phyloP scores from a whole-genome alignment of 129 eudicot genomes.

The Escallonia rubra region DNA sequence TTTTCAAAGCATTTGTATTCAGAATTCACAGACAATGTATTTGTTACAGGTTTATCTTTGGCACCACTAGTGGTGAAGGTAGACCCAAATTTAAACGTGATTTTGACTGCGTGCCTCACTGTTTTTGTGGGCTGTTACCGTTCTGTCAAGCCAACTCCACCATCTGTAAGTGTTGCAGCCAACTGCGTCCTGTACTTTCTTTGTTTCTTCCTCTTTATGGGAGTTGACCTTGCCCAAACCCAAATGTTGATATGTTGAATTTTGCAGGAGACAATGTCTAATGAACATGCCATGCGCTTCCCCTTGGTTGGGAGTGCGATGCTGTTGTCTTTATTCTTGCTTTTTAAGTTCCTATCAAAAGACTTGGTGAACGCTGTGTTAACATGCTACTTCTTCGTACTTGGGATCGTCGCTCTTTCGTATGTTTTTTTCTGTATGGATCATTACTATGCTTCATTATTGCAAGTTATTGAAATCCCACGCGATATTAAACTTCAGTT shows the following conservation, averaged over 20 bases:
- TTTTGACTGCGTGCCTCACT: constrained; percentile 86
- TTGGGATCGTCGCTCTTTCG: constrained; percentile 93
- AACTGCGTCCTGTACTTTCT: neutral
- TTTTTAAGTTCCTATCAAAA: constrained; percentile 86
- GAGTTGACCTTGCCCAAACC: neutral
- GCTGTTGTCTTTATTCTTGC: constrained; percentile 87
- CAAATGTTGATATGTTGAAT: neutral
- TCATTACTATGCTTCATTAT: constrained; percentile 12
- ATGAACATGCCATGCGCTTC: constrained; percentile 95
- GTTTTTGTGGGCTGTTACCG: constrained; percentile 96
- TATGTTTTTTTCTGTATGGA: constrained; percentile 41
- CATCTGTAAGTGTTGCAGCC: constrained; percentile 64
- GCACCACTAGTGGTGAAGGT: constrained; percentile 86
- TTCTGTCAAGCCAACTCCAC: constrained; percentile 94
- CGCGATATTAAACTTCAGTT: neutral
- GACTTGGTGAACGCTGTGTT: constrained; percentile 93
- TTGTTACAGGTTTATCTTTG: constrained; percentile 69
- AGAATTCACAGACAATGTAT: neutral
- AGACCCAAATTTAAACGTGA: constrained; percentile 85
- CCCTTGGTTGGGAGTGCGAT: constrained; percentile 97
- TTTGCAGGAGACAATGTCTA: constrained; percentile 94
- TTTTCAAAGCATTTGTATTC: too few relatives aligned
- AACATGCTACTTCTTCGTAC: constrained; percentile 84
- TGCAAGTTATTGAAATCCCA: neutral
- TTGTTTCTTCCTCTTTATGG: neutral